Evolutionary conservation across 176 grass and related monocot species (phyloP), one percentile per base, ranked within the genome.

Genomic region (Carex parvula): DNA sequence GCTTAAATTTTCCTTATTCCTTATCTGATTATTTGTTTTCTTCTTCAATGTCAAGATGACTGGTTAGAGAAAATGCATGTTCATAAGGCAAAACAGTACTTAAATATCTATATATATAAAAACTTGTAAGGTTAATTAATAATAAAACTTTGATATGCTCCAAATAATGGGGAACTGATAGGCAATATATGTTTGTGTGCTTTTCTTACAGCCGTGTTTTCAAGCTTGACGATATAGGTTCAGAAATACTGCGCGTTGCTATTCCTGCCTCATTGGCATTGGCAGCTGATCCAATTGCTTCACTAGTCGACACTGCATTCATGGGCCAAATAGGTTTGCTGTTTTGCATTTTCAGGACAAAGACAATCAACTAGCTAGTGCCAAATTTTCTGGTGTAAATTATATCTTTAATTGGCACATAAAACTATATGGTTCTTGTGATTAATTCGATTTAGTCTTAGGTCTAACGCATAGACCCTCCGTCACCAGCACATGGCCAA

Each of bases 281-380:
- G 84, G 96, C 96, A 1, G 96, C 96, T 20, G 96, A 99, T 68
- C 96, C 96, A 41, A 90, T 99, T 1, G 96, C 96, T 57, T 99
- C 96, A 81, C 62, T 99, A 67, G 91, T 99, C 1, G 96, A 99
- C 83, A 99, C 96, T 8, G 93, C 89, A 64, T 99, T 99, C 89
- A 90, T 99, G 81, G 96, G 96, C 26, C 89, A 92, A 61, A 62
- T 99, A 99, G 96, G 96, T 99, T 85, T 50, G 50, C 2, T 33
- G 4, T 54, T 61, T 56, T 67, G 33, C 60, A 61, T 71, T 67
- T 78, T 1, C 22, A 76, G 20, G 21, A 12, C 60, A 44, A 50
- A 81, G 11, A 81, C 14, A 29, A 79, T 58, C 46, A 57, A 2
- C 60, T 60, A n/a, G 22, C 42, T 26, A 79, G 1, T 78, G 22